Base-by-base conservation (phyloP, 75 land plant species). In the Azolla pinnata region DNA sequence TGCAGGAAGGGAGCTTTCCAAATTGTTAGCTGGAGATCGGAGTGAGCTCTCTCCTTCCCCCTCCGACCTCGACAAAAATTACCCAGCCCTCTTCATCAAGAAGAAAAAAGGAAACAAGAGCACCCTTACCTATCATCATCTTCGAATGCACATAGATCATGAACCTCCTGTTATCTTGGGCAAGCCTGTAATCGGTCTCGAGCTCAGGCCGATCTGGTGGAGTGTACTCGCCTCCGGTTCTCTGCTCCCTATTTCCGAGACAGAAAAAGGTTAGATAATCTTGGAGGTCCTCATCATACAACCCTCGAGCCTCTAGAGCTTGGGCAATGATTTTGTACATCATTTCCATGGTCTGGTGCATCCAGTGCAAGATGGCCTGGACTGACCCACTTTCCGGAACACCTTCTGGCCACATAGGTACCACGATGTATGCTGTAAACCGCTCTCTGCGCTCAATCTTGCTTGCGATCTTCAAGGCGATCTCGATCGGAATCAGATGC, bases 351-450 rank as follows among this genome's bases (percentile, higher is more conserved):
- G 95, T 88, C 74, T 83, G 77, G 61, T 73, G 72, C 79, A 81
- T 84, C 95, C 88, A 85, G 56, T 85, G 77, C 56, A 88, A 59
- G 29, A 88, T 88, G 7, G 95, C 95, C 63, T 82, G 85, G 44
- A 88, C 90, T 8, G 85, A 77, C 14, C 31, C 79, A 71, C 77
- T 77, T 30, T 88, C 95, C 30, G 95, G 89, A 0, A 63, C 19
- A 1, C 93, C 88, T 48, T 88, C 93, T 4, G 93, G 93, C 93
- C 93, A 88, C 93, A 88, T 88, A 29, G 93, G 93, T 0, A 85
- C 72, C 14, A 88, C 93, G 61, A 85, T 61, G 69, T 88, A 88
- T 4, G 80, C 96, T 0, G 75, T 63, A 52, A 89, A 89, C 17
- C 70, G 69, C 54, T 89, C 90, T 20, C 86, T 90, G 23, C 83